Evolutionary conservation across 345 rosid genomes (phyloP), one percentile per base, ranked within the genome.

Genomic region (Euphorbia lathyris): DNA sequence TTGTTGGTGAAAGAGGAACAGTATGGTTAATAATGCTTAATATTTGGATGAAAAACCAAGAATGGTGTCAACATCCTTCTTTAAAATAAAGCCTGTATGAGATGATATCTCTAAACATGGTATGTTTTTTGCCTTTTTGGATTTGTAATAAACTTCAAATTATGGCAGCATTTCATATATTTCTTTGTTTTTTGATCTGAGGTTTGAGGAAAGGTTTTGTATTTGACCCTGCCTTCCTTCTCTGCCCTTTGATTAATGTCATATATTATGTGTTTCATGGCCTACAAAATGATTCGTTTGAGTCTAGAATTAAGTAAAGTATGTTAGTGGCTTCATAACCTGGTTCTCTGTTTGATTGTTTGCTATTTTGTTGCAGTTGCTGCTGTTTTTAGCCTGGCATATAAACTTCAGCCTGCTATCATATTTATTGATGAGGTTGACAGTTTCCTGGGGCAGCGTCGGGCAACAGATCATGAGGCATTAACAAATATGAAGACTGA

Each of bases 351-450:
- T 19, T 67, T 65, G 19, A 26, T 76, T 38, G 7, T 61, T 19
- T 71, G 42, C 74, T 80, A 10, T 63, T 1, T 29, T 71, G 23
- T 73, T 85, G 82, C 88, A 92, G 99, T 95, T 70, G 78, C 97
- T 85, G 99, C 98, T 43, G 97, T 92, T 25, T 95, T 95, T 75
- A 95, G 94, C 89, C 80, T 92, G 87, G 94, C 97, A 48, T 73
- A 80, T 81, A 95, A 95, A 83, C 96, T 92, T 47, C 98, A 95
- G 84, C 98, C 99, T 50, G 96, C 98, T 14, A 90, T 95, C 71
- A 92, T 95, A 77, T 92, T 95, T 68, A 87, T 95, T n/a, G 98
- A 95, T 45, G 98, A 92, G 87, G 98, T 95, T 2, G 98, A 92
- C 66, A 95, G 99, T 80, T 95, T 92, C 76, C 73, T 95, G 84